Evolutionary conservation across 2,329 filamentous ascomycete genomes (phyloP).

Genomic region (Diaporthe sp.): DNA sequence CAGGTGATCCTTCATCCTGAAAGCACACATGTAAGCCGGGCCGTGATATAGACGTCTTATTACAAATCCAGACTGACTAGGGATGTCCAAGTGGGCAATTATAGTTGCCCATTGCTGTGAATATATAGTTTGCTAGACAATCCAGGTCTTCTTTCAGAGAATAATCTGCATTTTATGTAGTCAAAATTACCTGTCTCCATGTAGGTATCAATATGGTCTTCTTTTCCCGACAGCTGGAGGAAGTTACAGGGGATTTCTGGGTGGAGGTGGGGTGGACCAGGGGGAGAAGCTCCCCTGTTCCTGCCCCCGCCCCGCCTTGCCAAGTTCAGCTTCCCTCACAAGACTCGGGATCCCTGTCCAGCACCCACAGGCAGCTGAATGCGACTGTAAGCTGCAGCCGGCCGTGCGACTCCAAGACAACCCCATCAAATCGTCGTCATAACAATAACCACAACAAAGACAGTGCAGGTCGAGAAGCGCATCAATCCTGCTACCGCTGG

Average conservation of each 20-base stretch:
- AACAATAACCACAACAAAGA: constrained; percentile 26
- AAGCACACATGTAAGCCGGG: neutral
- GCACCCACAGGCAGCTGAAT: constrained; percentile 6
- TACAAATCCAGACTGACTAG: neutral
- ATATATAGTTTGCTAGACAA: too few species aligned
- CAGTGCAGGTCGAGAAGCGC: neutral
- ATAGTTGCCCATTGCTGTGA: too few species aligned
- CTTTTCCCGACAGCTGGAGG: too few species aligned
- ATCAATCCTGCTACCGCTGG: neutral
- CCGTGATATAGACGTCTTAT: neutral
- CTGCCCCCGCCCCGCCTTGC: neutral
- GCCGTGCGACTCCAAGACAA: constrained; percentile 33
- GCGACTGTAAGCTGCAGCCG: constrained; percentile 31
- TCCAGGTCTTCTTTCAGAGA: neutral
- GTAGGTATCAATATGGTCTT: neutral
- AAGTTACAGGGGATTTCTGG: neutral
- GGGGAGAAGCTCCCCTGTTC: neutral
- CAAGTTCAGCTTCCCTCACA: neutral
- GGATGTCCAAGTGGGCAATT: too few species aligned
- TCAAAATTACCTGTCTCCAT: neutral
- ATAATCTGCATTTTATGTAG: too few species aligned
- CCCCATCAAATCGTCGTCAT: constrained; percentile 19
- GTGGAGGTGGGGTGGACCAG: neutral
- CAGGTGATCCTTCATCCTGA: constrained; percentile 9
- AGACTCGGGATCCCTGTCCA: constrained; percentile 29